A percentile compares a stretch with the other conserved stretches of the same genome.
phyloP scores from a whole-genome alignment of 2,329 filamentous ascomycete genomes.

The Uncinocarpus reesii region DNA sequence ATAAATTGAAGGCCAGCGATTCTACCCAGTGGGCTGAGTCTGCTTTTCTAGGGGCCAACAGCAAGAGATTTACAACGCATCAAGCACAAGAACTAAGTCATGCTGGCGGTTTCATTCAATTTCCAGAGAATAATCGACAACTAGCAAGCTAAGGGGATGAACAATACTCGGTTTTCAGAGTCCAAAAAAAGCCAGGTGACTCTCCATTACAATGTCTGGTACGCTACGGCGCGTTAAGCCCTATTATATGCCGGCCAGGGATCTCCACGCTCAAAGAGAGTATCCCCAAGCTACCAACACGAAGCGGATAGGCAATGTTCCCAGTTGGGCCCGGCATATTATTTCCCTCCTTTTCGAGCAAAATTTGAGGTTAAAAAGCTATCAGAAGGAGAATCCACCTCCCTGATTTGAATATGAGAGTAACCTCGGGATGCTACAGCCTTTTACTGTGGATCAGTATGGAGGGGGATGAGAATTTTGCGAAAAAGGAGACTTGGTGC shows the following conservation, averaged over 20 bases:
- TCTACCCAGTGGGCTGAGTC: not conserved
- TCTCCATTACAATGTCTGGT: conserved; percentile 6
- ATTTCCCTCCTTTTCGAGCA: no score
- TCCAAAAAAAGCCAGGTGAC: conserved; percentile 5
- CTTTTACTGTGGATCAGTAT: conserved; percentile 2
- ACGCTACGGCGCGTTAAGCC: conserved; percentile 12
- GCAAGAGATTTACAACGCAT: conserved; percentile 8
- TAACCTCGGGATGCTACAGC: conserved; percentile 15
- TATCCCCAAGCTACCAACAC: no score
- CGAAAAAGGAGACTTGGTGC: not conserved
- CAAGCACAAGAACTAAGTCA: conserved; percentile 1
- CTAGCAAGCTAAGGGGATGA: conserved; percentile 1
- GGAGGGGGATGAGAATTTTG: not conserved
- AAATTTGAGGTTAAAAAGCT: no score
- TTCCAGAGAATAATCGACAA: not conserved
- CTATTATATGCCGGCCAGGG: conserved; percentile 7
- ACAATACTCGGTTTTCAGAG: not conserved
- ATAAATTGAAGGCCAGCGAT: not conserved
- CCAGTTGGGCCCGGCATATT: no score
- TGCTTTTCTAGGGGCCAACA: conserved; percentile 4
- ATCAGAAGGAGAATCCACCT: no score
- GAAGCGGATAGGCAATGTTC: no score
- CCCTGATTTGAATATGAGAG: no score
- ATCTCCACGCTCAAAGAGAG: no score
- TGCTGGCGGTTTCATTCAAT: not conserved